A percentile compares a stretch with the other conserved stretches of the same genome.
Conservation (phyloP, 768 basidiomycete species). For the Arthromyces matolae region DNA sequence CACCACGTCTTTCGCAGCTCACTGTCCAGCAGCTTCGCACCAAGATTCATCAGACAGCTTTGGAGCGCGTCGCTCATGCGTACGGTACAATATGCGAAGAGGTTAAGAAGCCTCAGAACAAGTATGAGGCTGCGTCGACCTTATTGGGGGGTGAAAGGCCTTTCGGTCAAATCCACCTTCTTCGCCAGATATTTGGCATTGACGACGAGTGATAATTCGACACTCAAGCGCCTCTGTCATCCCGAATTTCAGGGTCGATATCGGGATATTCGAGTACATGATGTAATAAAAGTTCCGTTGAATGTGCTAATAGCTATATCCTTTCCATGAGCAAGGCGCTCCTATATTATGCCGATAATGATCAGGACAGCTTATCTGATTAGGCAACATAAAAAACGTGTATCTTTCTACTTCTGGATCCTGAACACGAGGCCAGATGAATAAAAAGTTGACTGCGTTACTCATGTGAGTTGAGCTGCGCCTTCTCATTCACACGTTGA, state of each 20-base stretch:
- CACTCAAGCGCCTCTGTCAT: too few species aligned
- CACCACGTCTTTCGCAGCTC: slow-evolving; percentile 74
- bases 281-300: too few species aligned
- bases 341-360: background rate
- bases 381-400: background rate
- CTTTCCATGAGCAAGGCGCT: background rate
- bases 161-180: slow-evolving; percentile 70
- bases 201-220: slow-evolving; percentile 44
- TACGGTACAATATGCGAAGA: slow-evolving; percentile 76
- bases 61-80: slow-evolving; percentile 61
- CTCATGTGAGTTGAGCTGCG: background rate
- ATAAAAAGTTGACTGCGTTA: too few species aligned
- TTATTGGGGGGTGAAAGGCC: slow-evolving; percentile 79
- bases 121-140: slow-evolving; percentile 90
- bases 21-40: slow-evolving; percentile 61
- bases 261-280: too few species aligned
- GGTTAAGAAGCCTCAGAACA: slow-evolving; percentile 69
- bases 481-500: too few species aligned
- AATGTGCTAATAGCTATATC: too few species aligned
- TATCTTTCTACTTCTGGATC: background rate
- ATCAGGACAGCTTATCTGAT: slow-evolving; percentile 1
- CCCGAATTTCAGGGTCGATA: too few species aligned
- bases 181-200: slow-evolving; percentile 78
- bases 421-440: too few species aligned
- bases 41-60: slow-evolving; percentile 71